Base-by-base conservation (phyloP, 176 grass and related monocot species). In the Chloris gayana region DNA sequence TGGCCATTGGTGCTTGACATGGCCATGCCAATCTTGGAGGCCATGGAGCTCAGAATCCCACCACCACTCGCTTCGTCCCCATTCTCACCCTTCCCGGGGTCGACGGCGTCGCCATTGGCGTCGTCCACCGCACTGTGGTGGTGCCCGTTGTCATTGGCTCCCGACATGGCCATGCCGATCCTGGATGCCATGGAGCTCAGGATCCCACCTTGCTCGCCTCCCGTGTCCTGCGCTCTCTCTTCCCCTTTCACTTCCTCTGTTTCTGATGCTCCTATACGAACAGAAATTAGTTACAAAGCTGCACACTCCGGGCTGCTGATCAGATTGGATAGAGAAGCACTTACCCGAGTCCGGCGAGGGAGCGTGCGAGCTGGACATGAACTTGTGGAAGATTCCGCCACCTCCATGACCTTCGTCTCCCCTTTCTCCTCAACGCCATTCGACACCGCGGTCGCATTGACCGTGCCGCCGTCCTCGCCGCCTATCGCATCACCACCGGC, bases 101-200 rank as follows among this genome's bases (percentile, higher is more conserved):
- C 34, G 63, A 7, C 45, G 31, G 29, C 70, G 2, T 74, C 51
- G 14, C 62, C 69, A n/a, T 44, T 84, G 38, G 47, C 67, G 26
- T 32, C 80, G 18, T 69, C 63, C 41, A 21, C 81, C 7, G 22
- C 4, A 49, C 46, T 8, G 58, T 42, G 56, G 9, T 53, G 50
- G 50, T 41, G 49, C 13, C 46, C 77, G 18, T 26, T 34, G 34
- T 82, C 77, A 19, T 80, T 73, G 51, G 74, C 46, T 19, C 86
- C 60, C 3, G 87, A 71, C 77, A 85, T 80, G 35, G 82, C 46
- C 65, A 64, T 69, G 45, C 87, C 87, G 22, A 89, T 85, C 77
- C 75, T 89, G 56, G 77, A 81, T 1, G 82, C 82, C 77, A 89
- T 51, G 2, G 77, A 1, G 72, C 82, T 85, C 72, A 85, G 57